Base-by-base conservation (phyloP, 805 yeast genomes). In the Candida vaughaniae region DNA sequence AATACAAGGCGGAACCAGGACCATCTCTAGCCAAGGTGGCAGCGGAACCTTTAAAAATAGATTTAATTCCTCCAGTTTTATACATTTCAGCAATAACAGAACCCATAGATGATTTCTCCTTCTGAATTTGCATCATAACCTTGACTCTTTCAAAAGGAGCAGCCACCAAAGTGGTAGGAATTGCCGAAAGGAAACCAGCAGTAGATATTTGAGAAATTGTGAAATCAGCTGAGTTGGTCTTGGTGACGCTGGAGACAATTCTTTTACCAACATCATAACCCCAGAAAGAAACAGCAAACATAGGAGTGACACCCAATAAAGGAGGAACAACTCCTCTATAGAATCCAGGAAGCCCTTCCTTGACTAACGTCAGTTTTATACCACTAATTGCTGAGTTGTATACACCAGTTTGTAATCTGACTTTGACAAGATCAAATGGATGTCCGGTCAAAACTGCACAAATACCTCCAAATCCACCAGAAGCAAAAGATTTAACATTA, bases 261-360 rank as follows among this genome's bases (percentile, higher is more conserved):
- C 78, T 78, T 65, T 88, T 89, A 45, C 98, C 98, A 36, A 87
- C 71, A 55, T 89, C 97, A 62, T 93, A 91, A 55, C 98, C 98
- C 98, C 99, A 91, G 68, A 91, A 91, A 2, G 95, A 85, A 16
- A 93, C 93, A 2, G 98, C 98, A 69, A 93, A 93, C 86, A 91
- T 93, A 19, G 99, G 99, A 0, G 98, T 93, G 16, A 91, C 97
- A 16, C 99, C 99, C n/a, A 86, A 57, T 35, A 91, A 66, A 3
- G 99, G 99, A 10, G 98, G 96, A 9, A 85, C 71, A 22, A 93
- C 97, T 41, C 99, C 99, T 55, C 95, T 72, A 63, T 91, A 91
- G 47, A 91, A 78, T 1, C 98, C 97, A 17, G 70, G 47, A 3
- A 79, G 77, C 0, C 96, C 95, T 44, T 84, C 88, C 18, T 73